A percentile compares a stretch with the other conserved stretches of the same genome.
Evolutionary conservation across 2,329 filamentous ascomycete species (phyloP).

Genomic region (Clarireedia paspali): DNA sequence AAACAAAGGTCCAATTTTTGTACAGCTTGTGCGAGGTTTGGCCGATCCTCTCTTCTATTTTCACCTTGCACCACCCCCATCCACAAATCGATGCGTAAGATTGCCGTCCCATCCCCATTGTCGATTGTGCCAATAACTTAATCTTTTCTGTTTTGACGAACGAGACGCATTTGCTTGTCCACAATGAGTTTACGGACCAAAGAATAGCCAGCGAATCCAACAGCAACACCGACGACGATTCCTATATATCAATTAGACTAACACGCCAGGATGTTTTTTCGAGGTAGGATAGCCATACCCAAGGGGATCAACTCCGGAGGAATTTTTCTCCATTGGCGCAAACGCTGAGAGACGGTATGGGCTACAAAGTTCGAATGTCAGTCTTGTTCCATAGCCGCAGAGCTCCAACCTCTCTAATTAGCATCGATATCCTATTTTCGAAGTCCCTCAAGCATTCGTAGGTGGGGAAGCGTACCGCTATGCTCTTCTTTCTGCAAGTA

Average conservation of each 20-base stretch:
- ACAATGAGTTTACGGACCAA: slow-evolving; percentile 71
- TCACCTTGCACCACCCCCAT: neutral
- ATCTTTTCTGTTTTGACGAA: slow-evolving; percentile 49
- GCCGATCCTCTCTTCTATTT: slow-evolving; percentile 1
- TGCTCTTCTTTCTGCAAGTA: slow-evolving; percentile 55
- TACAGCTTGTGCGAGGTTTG: slow-evolving; percentile 7
- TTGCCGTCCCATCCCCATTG: slow-evolving; percentile 8
- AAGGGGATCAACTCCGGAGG: slow-evolving; percentile 92
- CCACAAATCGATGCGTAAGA: neutral
- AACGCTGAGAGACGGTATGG: slow-evolving; percentile 92
- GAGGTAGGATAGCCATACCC: slow-evolving; percentile 48
- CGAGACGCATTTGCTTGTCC: slow-evolving; percentile 89
- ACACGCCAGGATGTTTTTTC: slow-evolving; percentile 8
- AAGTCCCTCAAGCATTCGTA: neutral
- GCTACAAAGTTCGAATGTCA: slow-evolving; percentile 44
- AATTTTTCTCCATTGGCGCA: slow-evolving; percentile 82
- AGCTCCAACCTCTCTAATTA: slow-evolving; percentile 11
- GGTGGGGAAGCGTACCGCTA: slow-evolving; percentile 46
- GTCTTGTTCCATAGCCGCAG: slow-evolving; percentile 6
- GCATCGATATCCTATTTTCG: neutral
- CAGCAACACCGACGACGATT: slow-evolving; percentile 78
- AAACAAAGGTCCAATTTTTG: slow-evolving; percentile 14
- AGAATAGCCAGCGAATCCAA: slow-evolving; percentile 77
- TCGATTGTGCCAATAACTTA: slow-evolving; percentile 13
- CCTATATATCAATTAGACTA: slow-evolving; percentile 36